A percentile compares a stretch with the other conserved stretches of the same genome.
These are phyloP conservation scores for Glycine latifolia DNA, from an alignment of 306 rosid species.

Conservation along the genomic window DNA sequence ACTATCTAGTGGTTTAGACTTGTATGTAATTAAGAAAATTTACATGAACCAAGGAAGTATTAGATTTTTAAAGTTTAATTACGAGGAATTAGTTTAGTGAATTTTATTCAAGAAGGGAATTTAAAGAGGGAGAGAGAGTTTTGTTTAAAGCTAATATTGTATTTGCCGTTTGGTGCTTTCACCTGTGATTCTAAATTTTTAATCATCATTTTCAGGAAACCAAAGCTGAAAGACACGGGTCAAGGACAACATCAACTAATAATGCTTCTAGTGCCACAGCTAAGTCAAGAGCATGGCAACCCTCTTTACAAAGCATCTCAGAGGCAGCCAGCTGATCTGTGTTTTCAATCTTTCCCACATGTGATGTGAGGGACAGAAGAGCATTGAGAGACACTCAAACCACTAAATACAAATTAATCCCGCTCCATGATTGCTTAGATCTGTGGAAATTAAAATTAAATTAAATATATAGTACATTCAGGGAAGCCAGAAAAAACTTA, in stretches of 20 bases:
- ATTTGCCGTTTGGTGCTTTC: not conserved
- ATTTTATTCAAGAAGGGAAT: slow-evolving; percentile 26
- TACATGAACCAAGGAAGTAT: slow-evolving; percentile 17
- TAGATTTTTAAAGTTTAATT: not conserved
- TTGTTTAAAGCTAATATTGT: not conserved
- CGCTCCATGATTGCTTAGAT: slow-evolving; percentile 49
- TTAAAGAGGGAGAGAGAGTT: not conserved
- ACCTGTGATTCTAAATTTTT: slow-evolving; percentile 15
- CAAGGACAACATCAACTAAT: slow-evolving; percentile 59
- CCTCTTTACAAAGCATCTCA: slow-evolving; percentile 80
- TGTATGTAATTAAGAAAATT: slow-evolving; percentile 25
- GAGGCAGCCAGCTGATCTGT: slow-evolving; percentile 68
- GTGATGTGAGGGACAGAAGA: slow-evolving; percentile 58
- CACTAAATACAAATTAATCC: slow-evolving; percentile 25
- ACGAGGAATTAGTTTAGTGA: slow-evolving; percentile 6
- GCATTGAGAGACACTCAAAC: slow-evolving; percentile 45
- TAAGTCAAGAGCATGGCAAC: slow-evolving; percentile 87
- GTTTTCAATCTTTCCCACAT: slow-evolving; percentile 50
- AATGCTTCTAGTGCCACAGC: slow-evolving; percentile 55
- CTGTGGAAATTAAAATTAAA: slow-evolving; percentile 51
- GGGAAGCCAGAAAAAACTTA: slow-evolving; percentile 38
- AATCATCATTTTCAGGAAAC: slow-evolving; percentile 57
- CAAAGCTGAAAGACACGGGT: slow-evolving; percentile 63
- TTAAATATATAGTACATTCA: slow-evolving; percentile 35
- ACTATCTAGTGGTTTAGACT: not conserved